Evolutionary conservation across 208 protist genomes (phyloP).

Genomic region (Trichomonas tenax): DNA sequence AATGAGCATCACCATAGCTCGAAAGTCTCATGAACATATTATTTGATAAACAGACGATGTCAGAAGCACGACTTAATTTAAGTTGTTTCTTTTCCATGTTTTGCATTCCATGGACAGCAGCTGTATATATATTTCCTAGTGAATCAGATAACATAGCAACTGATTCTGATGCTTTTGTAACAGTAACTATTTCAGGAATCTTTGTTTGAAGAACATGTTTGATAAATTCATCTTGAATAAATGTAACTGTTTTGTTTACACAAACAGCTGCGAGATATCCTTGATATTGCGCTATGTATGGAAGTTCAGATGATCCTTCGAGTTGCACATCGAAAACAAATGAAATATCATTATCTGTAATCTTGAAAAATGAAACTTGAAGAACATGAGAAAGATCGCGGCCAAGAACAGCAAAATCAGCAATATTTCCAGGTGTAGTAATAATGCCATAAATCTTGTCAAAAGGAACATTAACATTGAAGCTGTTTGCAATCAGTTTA

Average conservation of each 20-base stretch:
- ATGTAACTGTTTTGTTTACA: background rate
- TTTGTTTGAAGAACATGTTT: background rate
- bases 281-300: background rate
- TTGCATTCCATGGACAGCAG: background rate
- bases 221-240: background rate
- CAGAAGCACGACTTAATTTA: background rate
- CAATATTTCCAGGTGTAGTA: background rate
- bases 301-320: background rate
- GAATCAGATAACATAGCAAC: background rate
- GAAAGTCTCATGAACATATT: background rate
- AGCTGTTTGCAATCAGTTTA: background rate
- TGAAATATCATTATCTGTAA: background rate
- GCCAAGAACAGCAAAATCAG: background rate
- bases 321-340: background rate
- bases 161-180: background rate
- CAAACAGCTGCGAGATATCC: background rate
- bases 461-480: background rate
- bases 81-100: background rate
- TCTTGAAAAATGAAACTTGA: background rate
- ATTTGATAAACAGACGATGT: background rate
- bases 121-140: background rate
- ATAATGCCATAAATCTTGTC: background rate
- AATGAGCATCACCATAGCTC: background rate
- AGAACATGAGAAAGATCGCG: background rate
- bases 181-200: background rate